Evolutionary conservation across 2,329 filamentous ascomycete genomes (phyloP), one percentile per base, ranked within the genome.

Genomic region (Daldinia sp.): DNA sequence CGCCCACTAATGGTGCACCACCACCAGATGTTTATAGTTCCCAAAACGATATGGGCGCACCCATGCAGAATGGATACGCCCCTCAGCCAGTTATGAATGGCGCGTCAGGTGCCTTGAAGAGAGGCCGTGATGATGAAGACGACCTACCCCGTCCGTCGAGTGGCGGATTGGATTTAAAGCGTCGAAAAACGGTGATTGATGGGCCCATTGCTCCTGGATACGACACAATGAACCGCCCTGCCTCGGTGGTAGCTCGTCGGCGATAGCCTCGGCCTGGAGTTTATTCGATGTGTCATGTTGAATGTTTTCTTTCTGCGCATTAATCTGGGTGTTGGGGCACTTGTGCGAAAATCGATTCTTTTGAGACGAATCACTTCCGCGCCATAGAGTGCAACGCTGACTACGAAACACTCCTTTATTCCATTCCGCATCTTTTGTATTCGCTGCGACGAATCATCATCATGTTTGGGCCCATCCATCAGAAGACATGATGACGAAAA

Each of bases 121-220:
- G 82, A 55, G 78, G 80, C 2, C 81, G 82, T 9, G 82, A 84
- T 29, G 89, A 92, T 29, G 85, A 88, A 17, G 87, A 90, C 21
- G 80, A 83, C 19, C 64, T 81, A 59, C 81, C 83, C 51, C 88
- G 90, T 10, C 85, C 89, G 19, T 83, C 86, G 35, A 88, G 84
- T 72, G 85, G 85, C 43, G 86, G 89, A 43, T 79, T 88, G 65
- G 85, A 90, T 19, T 77, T 90, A 61, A 96, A 96, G 80, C 88
- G 93, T 69, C 88, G 92, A 67, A 94, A 94, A 82, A 94, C 91
- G 0, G 82, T 91, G 68, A 85, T 87, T 66, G 88, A 92, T 70
- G 80, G 82, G 9, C 79, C 81, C 2, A 80, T 84, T 21, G 76
- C 79, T 19, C 78, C 83, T 19, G 76, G 75, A 15, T 86, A 85